A percentile compares a stretch with the other conserved stretches of the same genome.
Evolutionary conservation across 257 asterid species (phyloP).

Genomic region (Nicotiana obtusifolia): DNA sequence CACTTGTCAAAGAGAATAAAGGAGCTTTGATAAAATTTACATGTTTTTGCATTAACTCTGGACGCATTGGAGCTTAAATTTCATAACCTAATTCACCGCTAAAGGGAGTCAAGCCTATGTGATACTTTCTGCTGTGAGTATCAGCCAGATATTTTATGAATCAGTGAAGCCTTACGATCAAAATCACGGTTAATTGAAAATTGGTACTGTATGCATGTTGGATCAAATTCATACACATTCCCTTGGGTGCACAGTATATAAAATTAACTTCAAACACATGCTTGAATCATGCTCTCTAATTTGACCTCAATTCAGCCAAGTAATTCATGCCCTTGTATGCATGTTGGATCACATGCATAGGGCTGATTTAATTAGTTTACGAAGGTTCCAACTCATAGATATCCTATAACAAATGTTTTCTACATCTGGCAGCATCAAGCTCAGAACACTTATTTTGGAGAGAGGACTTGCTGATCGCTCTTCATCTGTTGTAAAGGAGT

Average conservation of each 20-base stretch:
- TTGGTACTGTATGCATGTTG: neutral
- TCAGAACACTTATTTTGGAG: slow-evolving; percentile 75
- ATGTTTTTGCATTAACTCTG: neutral
- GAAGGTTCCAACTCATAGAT: neutral
- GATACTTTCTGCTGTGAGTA: neutral
- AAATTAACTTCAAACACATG: neutral
- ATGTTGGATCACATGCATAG: too few relatives aligned
- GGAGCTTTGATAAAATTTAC: neutral
- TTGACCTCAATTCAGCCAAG: too few relatives aligned
- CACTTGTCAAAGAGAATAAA: too few relatives aligned
- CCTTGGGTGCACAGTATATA: neutral
- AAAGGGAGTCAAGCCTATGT: neutral
- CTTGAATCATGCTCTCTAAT: neutral
- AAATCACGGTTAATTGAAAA: neutral
- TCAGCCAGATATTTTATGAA: neutral
- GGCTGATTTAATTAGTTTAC: too few relatives aligned
- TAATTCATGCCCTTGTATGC: too few relatives aligned
- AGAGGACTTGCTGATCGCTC: slow-evolving; percentile 96
- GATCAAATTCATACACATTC: neutral
- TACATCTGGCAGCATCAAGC: slow-evolving; percentile 63
- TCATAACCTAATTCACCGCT: neutral
- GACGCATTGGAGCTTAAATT: neutral
- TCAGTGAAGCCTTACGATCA: neutral
- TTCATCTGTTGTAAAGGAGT: slow-evolving; percentile 64
- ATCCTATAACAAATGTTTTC: neutral